A percentile compares a stretch with the other conserved stretches of the same genome.
These are phyloP conservation scores for Karstenula rhodostoma DNA, from an alignment of 2,329 filamentous ascomycete genomes.

Conservation along the genomic window DNA sequence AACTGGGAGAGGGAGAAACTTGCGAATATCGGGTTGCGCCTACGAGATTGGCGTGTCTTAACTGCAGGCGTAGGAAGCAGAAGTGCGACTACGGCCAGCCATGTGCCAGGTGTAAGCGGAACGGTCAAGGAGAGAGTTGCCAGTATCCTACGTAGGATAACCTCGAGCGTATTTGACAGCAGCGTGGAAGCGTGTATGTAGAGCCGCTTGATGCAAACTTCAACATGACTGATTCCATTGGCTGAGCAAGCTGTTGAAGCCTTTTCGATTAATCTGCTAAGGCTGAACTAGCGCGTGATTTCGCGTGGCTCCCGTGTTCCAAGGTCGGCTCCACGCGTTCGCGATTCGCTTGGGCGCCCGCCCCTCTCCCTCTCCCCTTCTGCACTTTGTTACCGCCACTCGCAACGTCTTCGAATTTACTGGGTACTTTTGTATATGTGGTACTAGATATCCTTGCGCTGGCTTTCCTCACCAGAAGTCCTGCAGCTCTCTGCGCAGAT, in stretches of 20 bases:
- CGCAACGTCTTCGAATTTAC: neutral
- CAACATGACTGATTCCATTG: neutral
- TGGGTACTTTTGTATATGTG: neutral
- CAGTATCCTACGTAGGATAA: neutral
- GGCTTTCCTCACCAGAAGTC: neutral
- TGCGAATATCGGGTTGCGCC: neutral
- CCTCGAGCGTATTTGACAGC: neutral
- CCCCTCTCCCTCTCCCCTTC: neutral
- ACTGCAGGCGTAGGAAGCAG: slow-evolving; percentile 7
- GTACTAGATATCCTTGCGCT: neutral
- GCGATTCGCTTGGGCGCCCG: slow-evolving; percentile 1
- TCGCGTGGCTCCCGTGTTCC: slow-evolving; percentile 7
- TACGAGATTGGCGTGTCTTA: neutral
- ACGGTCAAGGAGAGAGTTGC: slow-evolving; percentile 1
- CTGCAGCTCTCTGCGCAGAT: neutral
- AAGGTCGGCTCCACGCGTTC: neutral
- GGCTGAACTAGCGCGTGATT: slow-evolving; percentile 13
- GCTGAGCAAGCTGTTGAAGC: neutral
- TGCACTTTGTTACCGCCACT: neutral
- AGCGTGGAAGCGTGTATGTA: neutral
- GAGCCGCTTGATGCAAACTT: neutral
- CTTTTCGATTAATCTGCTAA: neutral
- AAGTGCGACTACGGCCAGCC: slow-evolving; percentile 1
- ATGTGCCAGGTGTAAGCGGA: slow-evolving; percentile 1
- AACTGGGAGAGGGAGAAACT: neutral